Conservation (phyloP, 306 rosid species). For the Acacia confusa region DNA sequence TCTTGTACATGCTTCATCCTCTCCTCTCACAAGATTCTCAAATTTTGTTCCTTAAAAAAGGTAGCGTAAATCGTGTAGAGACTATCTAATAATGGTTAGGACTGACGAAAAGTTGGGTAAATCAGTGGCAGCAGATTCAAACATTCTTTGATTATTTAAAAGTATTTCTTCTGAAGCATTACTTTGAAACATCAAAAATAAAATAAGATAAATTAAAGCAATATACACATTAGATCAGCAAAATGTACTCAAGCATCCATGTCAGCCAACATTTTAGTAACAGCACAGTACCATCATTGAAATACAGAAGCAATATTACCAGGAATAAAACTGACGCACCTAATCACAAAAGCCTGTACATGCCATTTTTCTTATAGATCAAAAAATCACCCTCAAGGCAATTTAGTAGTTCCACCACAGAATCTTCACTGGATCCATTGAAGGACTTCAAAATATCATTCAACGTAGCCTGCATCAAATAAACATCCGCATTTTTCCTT, state of each 20-base stretch:
- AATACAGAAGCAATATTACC: neutral
- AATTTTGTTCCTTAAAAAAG: too few species aligned
- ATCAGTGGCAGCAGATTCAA: neutral
- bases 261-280: neutral
- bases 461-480: conserved; percentile 61
- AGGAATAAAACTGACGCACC: neutral
- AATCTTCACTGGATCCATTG: conserved; percentile 56
- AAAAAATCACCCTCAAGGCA: conserved; percentile 68
- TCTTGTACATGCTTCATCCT: neutral
- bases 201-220: neutral
- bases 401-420: conserved; percentile 51
- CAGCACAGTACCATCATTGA: neutral
- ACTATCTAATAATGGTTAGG: neutral
- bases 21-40: neutral
- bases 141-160: neutral
- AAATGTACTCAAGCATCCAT: neutral
- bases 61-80: too few species aligned
- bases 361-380: conserved; percentile 54
- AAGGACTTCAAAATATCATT: conserved; percentile 59
- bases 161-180: neutral
- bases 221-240: neutral
- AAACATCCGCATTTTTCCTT: conserved; percentile 6
- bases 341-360: conserved; percentile 58
- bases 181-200: neutral
- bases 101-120: neutral